Evolutionary conservation across 192 early-diverging fungal species (phyloP).

Genomic region (Allomyces javanicus): DNA sequence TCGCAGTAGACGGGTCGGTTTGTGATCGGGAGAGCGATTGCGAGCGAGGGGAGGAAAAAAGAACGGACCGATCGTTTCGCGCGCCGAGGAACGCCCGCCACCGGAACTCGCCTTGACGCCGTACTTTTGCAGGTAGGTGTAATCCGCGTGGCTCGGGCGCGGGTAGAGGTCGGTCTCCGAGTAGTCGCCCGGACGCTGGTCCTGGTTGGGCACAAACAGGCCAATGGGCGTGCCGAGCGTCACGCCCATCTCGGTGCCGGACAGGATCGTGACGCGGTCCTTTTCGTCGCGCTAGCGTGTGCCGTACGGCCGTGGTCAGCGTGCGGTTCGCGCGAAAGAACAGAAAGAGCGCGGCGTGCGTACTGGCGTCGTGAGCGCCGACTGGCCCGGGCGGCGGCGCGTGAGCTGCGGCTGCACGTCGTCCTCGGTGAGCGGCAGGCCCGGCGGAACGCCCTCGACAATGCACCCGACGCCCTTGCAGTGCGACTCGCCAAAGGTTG

Average conservation of each 20-base stretch:
- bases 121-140: conserved; percentile 89
- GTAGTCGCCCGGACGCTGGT: conserved; percentile 93
- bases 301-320: background rate
- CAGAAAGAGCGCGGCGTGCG: conserved; percentile 6
- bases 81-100: conserved; percentile 80
- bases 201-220: conserved; percentile 77
- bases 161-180: conserved; percentile 89
- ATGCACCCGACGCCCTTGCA: conserved; percentile 95
- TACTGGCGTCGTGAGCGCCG: conserved; percentile 85
- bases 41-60: background rate
- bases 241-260: conserved; percentile 79
- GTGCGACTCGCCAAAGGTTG: conserved; percentile 95
- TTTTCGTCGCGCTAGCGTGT: conserved; percentile 70
- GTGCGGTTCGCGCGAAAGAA: background rate
- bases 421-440: conserved; percentile 66
- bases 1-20: conserved; percentile 1
- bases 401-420: conserved; percentile 86
- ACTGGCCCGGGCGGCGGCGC: conserved; percentile 87
- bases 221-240: conserved; percentile 90
- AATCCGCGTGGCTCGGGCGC: conserved; percentile 94
- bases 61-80: conserved; percentile 71
- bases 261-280: conserved; percentile 76
- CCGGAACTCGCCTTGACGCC: conserved; percentile 85
- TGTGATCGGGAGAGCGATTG: background rate
- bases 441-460: conserved; percentile 87